A percentile compares a stretch with the other conserved stretches of the same genome.
These are phyloP conservation scores for Tanacetum coccineum DNA, from an alignment of 129 eudicot species.

Conservation along the genomic window DNA sequence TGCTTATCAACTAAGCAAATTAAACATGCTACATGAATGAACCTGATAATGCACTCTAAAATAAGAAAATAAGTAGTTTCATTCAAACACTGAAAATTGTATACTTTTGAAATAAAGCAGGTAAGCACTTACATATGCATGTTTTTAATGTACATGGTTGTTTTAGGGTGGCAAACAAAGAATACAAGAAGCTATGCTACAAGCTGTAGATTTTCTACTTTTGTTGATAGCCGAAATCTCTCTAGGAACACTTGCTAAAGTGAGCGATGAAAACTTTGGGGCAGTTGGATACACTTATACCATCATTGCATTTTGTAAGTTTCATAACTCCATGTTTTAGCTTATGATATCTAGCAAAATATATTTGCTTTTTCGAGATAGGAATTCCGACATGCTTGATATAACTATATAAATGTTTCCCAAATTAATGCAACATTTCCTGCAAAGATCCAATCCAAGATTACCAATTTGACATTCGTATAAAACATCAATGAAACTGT, in stretches of 20 bases:
- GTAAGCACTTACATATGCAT: background rate
- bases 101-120: background rate
- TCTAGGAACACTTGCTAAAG: conserved; percentile 92
- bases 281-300: conserved; percentile 77
- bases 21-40: too few relatives aligned
- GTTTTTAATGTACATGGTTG: background rate
- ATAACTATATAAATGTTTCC: background rate
- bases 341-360: background rate
- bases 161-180: conserved; percentile 83
- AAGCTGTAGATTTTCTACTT: conserved; percentile 84
- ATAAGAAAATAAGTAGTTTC: too few relatives aligned
- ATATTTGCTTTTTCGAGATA: background rate
- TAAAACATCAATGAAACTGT: background rate
- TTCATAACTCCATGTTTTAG: conserved; percentile 6
- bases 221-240: conserved; percentile 81
- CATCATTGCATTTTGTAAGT: conserved; percentile 93
- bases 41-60: too few relatives aligned
- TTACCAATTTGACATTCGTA: background rate
- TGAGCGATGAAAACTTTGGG: conserved; percentile 85
- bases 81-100: background rate
- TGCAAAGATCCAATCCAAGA: background rate
- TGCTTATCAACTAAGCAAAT: too few relatives aligned
- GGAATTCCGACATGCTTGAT: background rate
- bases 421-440: background rate
- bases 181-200: conserved; percentile 79